Evolutionary conservation across 345 rosid genomes (phyloP).

Genomic region (Isatis tinctoria): DNA sequence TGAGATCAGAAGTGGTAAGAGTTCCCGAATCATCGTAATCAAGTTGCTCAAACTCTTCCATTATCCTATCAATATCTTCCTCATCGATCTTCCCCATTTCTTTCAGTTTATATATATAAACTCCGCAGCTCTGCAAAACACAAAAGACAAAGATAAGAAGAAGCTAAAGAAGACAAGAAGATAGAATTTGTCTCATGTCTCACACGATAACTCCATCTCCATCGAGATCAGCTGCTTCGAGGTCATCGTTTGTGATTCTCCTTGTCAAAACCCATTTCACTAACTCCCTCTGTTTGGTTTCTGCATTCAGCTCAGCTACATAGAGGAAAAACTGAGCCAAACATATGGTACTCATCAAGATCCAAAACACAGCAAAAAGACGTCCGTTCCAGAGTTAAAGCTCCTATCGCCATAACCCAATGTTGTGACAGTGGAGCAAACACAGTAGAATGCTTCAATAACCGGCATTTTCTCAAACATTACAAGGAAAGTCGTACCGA

Average conservation of each 20-base stretch:
- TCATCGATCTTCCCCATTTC: constrained; percentile 36
- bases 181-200: constrained; percentile 13
- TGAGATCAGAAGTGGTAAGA: neutral
- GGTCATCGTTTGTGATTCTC: constrained; percentile 46
- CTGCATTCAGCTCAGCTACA: constrained; percentile 59
- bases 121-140: constrained; percentile 39
- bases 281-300: constrained; percentile 50
- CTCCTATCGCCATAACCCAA: constrained; percentile 85
- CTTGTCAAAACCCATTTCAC: constrained; percentile 64
- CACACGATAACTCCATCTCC: constrained; percentile 65
- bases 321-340: constrained; percentile 68
- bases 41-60: neutral
- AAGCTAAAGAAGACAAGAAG: neutral
- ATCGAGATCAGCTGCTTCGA: constrained; percentile 77
- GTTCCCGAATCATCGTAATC: constrained; percentile 2
- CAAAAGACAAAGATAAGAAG: neutral
- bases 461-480: constrained; percentile 42
- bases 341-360: constrained; percentile 51
- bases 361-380: constrained; percentile 66
- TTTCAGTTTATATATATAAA: constrained; percentile 58
- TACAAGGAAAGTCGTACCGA: constrained; percentile 47
- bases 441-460: constrained; percentile 72
- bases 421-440: constrained; percentile 76
- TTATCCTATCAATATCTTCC: neutral
- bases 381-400: constrained; percentile 62